Evolutionary conservation across 805 yeast species (phyloP), one percentile per base, ranked within the genome.

Genomic region (Kluyveromyces nonfermentans): DNA sequence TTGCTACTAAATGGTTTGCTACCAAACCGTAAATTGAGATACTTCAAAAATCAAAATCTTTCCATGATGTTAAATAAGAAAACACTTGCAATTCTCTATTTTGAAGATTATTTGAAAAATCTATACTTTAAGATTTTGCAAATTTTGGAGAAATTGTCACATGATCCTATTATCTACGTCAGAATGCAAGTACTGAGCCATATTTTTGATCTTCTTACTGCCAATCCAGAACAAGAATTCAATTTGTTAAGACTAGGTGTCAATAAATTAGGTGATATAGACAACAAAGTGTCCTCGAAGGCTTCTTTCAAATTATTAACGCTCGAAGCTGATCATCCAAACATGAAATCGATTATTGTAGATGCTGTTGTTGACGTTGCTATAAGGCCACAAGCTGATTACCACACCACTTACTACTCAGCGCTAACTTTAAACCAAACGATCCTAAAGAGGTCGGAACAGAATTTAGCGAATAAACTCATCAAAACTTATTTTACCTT

Each of bases 171-270:
- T 53, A 77, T 81, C 46, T 90, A 85, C 58, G 95, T 90, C 36
- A 79, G 95, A 62, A 73, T 82, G 71, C 85, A 78, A 49, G 78
- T 83, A 22, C 75, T 88, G 30, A 69, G 77, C 34, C 88, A 85
- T 57, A 74, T 89, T 28, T 85, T 88, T 52, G 95, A 85, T 45
- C 70, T 93, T 36, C 68, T 93, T 47, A 80, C 80, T 50, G 72
- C 82, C 5, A 90, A 89, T 63, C 97, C 98, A 4, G 98, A 93
- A 68, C 98, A 93, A 70, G 98, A 93, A 64, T 94, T 82, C 42
- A 93, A 93, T 62, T 69, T 93, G 51, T 71, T 93, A 55, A 75
- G 88, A 54, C 71, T 93, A 43, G 96, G 95, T 42, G 93, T 88
- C 37, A 93, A 93, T 63, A 93, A 93, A 62, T 71, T 93, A 32